phyloP scores from a whole-genome alignment of 2,329 filamentous ascomycete genomes.

The Fusarium sp. region DNA sequence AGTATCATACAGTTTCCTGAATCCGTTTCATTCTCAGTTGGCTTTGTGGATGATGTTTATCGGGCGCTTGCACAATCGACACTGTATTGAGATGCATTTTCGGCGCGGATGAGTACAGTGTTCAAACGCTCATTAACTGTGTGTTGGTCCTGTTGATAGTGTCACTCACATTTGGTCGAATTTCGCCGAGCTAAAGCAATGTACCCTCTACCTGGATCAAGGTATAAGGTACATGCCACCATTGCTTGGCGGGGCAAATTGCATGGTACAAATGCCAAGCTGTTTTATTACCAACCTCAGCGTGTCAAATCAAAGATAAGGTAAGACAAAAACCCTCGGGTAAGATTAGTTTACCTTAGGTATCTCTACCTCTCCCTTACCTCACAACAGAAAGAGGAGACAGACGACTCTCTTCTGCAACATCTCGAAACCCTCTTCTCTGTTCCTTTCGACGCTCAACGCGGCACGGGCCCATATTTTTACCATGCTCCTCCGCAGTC shows the following conservation, averaged over 20 bases:
- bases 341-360: slow-evolving; percentile 19
- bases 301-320: slow-evolving; percentile 15
- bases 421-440: not conserved
- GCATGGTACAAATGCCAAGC: slow-evolving; percentile 18
- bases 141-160: slow-evolving; percentile 23
- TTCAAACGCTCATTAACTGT: not conserved
- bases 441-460: not conserved
- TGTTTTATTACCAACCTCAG: slow-evolving; percentile 24
- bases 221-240: slow-evolving; percentile 5
- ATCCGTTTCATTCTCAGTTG: slow-evolving; percentile 12
- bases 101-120: accelerated
- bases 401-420: not conserved
- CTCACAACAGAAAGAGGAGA: slow-evolving; percentile 7
- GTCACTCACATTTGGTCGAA: slow-evolving; percentile 7
- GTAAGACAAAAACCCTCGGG: slow-evolving; percentile 8
- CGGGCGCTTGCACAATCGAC: not conserved
- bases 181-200: not conserved
- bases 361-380: slow-evolving; percentile 4
- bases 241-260: slow-evolving; percentile 14
- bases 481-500: slow-evolving; percentile 41
- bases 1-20: slow-evolving; percentile 5
- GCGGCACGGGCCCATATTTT: slow-evolving; percentile 16
- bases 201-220: slow-evolving; percentile 21
- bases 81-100: not conserved
- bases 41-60: not conserved